A percentile compares a stretch with the other conserved stretches of the same genome.
Evolutionary conservation across 495 filamentous ascomycete genomes (phyloP).

Genomic region (Echria macrotheca): DNA sequence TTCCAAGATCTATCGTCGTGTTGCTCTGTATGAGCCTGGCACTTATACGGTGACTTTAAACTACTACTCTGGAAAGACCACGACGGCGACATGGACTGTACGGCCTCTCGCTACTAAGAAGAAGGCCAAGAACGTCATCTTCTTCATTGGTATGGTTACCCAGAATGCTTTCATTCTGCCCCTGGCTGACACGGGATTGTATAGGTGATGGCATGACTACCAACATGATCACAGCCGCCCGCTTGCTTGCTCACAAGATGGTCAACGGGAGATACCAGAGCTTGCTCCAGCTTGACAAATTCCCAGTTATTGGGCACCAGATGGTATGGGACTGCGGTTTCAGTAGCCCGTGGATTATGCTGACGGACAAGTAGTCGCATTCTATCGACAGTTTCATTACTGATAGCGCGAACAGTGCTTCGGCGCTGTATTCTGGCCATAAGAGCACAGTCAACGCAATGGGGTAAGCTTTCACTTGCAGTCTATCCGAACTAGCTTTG

Average conservation of each 20-base stretch:
- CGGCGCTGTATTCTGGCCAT: slow-evolving; percentile 67
- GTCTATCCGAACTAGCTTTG: not conserved
- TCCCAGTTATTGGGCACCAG: slow-evolving; percentile 65
- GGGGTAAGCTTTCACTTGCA: slow-evolving; percentile 31
- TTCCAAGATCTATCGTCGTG: slow-evolving; percentile 60
- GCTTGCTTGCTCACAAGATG: slow-evolving; percentile 65
- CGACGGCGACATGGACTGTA: slow-evolving; percentile 63
- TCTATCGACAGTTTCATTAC: slow-evolving; percentile 73
- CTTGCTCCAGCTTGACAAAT: slow-evolving; percentile 62
- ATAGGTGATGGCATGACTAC: slow-evolving; percentile 69
- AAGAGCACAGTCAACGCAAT: slow-evolving; percentile 70
- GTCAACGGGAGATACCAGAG: slow-evolving; percentile 71
- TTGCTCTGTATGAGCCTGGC: slow-evolving; percentile 63
- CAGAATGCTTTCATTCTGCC: too few species aligned
- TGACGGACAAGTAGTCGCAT: slow-evolving; percentile 42
- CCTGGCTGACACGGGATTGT: too few species aligned
- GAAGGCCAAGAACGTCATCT: slow-evolving; percentile 70
- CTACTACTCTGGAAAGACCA: slow-evolving; percentile 60
- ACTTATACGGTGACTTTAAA: slow-evolving; percentile 64
- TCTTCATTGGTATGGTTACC: slow-evolving; percentile 61
- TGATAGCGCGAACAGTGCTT: slow-evolving; percentile 70
- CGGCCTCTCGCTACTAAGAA: slow-evolving; percentile 57
- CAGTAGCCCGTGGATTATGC: not conserved
- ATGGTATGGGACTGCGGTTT: too few species aligned
- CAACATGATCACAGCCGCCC: slow-evolving; percentile 69